These are phyloP conservation scores for Colletotrichum aenigma DNA, from an alignment of 2,329 filamentous ascomycete species.

Conservation along the genomic window DNA sequence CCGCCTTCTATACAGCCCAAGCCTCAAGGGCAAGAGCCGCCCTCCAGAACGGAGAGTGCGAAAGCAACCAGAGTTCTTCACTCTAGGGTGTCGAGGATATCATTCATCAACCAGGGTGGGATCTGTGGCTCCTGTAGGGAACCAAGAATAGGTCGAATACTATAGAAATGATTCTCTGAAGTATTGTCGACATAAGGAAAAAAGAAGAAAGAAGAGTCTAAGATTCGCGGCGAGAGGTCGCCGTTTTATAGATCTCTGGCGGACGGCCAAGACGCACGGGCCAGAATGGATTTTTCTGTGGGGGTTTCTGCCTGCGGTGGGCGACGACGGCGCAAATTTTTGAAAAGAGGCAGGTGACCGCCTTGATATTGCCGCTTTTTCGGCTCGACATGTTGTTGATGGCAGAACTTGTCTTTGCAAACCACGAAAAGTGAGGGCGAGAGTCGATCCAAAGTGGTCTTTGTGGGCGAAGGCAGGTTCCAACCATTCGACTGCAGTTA, in stretches of 20 bases:
- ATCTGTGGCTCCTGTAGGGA: conserved; percentile 92
- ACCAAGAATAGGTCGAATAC: conserved; percentile 92
- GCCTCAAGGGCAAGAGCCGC: conserved; percentile 43
- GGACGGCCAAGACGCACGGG: not conserved
- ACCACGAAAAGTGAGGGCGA: not conserved
- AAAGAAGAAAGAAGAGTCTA: conserved; percentile 44
- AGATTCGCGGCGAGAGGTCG: conserved; percentile 30
- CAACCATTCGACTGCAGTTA: not conserved
- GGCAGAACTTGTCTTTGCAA: not conserved
- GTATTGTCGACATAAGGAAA: conserved; percentile 68
- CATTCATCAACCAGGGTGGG: conserved; percentile 93
- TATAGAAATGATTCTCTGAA: conserved; percentile 97
- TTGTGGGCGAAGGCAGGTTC: not conserved
- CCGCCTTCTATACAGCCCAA: conserved; percentile 78
- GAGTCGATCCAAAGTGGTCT: not conserved
- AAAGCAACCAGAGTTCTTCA: conserved; percentile 72
- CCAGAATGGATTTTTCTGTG: not conserved
- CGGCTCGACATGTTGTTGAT: not conserved
- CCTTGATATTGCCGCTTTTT: conserved; percentile 6
- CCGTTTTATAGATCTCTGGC: conserved; percentile 43
- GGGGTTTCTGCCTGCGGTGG: not conserved
- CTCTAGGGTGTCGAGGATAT: conserved; percentile 90
- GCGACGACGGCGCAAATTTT: not conserved
- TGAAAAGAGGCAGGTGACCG: conserved; percentile 8
- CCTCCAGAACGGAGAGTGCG: conserved; percentile 65